These are phyloP conservation scores for Microthlaspi erraticum DNA, from an alignment of 345 rosid species.

Conservation along the genomic window DNA sequence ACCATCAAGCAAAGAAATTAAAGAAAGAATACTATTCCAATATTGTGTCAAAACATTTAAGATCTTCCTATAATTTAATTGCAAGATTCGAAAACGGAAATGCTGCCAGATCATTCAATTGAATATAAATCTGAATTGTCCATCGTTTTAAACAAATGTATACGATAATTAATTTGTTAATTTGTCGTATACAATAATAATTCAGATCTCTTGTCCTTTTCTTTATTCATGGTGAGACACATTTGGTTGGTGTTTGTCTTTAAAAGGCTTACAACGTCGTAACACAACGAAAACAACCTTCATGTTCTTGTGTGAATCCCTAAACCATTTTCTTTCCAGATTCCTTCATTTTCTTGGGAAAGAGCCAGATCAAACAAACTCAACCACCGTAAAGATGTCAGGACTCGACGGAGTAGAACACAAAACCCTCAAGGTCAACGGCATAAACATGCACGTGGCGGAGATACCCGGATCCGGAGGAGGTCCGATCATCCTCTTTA, in stretches of 20 bases:
- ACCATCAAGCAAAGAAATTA: background rate
- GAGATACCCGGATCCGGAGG: constrained; percentile 54
- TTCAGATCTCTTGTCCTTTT: background rate
- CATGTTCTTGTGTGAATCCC: constrained; percentile 18
- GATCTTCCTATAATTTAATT: background rate
- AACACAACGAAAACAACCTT: background rate
- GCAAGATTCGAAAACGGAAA: background rate
- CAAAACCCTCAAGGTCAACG: constrained; percentile 59
- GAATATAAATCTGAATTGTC: background rate
- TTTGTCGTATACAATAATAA: background rate
- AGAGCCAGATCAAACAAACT: background rate
- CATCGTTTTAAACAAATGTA: background rate
- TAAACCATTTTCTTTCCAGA: constrained; percentile 1
- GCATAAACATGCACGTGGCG: constrained; percentile 77
- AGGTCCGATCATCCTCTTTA: constrained; percentile 59
- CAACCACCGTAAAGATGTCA: constrained; percentile 18
- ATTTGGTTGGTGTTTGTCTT: background rate
- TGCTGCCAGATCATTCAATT: background rate
- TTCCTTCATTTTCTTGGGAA: constrained; percentile 17
- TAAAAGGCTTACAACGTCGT: background rate
- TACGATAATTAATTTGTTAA: background rate
- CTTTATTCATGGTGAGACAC: background rate
- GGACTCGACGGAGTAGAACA: constrained; percentile 59
- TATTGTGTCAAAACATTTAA: background rate
- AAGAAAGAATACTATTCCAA: background rate